Conservation (phyloP, 495 filamentous ascomycete species). For the Cercophora newfieldiana region DNA sequence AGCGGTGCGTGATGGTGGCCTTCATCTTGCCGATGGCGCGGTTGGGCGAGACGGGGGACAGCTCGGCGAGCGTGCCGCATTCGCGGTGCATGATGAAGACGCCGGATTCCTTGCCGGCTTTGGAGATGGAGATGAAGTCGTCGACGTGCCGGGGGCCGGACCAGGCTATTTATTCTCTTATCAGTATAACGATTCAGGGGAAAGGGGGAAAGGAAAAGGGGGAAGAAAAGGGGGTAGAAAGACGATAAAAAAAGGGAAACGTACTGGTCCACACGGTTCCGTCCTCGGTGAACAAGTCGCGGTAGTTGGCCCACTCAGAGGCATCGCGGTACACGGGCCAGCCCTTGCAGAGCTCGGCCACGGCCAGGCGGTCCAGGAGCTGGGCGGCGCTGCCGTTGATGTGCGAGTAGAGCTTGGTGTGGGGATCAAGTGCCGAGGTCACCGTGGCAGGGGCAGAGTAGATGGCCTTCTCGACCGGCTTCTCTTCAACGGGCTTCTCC, state of each 20-base stretch:
- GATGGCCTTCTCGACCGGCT: not conserved
- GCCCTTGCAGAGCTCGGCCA: conserved; percentile 65
- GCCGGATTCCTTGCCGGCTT: conserved; percentile 59
- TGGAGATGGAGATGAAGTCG: conserved; percentile 60
- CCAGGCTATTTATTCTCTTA: conserved; percentile 45
- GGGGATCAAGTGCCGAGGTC: conserved; percentile 47
- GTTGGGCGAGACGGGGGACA: conserved; percentile 36
- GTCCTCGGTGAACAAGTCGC: conserved; percentile 58
- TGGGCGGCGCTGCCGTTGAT: conserved; percentile 55
- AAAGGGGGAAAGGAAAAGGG: not conserved
- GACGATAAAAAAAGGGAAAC: not conserved
- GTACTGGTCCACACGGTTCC: conserved; percentile 62
- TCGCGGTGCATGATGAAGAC: conserved; percentile 70
- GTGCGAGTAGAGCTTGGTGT: conserved; percentile 49
- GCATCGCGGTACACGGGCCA: conserved; percentile 67
- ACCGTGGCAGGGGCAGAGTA: conserved; percentile 25
- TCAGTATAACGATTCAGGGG: not conserved
- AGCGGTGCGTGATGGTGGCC: conserved; percentile 68
- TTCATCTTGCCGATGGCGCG: conserved; percentile 74
- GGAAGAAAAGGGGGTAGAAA: not conserved
- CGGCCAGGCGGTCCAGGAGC: conserved; percentile 53
- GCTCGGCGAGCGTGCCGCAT: conserved; percentile 62
- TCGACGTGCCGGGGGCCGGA: conserved; percentile 53
- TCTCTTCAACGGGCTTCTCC: not conserved
- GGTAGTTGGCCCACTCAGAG: conserved; percentile 67